A percentile compares a stretch with the other conserved stretches of the same genome.
Conservation (phyloP, 2,329 filamentous ascomycete species). For the Drechslerella dactyloides region DNA sequence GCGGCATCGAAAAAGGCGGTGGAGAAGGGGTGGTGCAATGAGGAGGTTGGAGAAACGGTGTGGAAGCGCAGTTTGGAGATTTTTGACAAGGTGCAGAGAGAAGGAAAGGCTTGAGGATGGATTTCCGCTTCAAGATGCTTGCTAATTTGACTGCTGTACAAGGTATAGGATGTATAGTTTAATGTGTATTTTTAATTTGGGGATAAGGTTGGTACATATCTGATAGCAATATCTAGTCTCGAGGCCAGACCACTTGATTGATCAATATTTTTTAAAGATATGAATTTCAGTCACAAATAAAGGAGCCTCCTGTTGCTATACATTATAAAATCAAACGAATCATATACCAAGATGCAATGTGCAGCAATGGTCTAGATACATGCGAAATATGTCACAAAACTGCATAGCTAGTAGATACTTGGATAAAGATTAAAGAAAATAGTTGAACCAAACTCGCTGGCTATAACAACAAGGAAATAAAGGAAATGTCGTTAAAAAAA, state of each 20-base stretch:
- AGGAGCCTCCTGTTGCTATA: neutral
- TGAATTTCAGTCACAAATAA: too few species aligned
- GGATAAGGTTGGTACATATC: neutral
- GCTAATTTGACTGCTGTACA: too few species aligned
- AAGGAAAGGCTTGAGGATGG: constrained; percentile 27
- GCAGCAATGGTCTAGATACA: constrained; percentile 40
- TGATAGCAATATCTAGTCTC: neutral
- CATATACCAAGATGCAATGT: constrained; percentile 5
- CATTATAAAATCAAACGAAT: neutral
- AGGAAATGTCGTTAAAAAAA: constrained; percentile 15
- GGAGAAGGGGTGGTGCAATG: constrained; percentile 28
- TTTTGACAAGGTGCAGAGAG: constrained; percentile 41
- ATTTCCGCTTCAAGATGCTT: too few species aligned
- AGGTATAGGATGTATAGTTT: neutral
- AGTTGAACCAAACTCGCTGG: constrained; percentile 9
- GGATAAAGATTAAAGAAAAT: constrained; percentile 14
- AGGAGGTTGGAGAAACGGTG: constrained; percentile 49
- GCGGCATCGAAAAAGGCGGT: constrained; percentile 24
- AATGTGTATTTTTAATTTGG: neutral
- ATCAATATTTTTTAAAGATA: too few species aligned
- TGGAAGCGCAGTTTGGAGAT: constrained; percentile 51
- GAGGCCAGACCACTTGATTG: too few species aligned
- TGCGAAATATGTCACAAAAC: constrained; percentile 12
- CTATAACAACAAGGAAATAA: constrained; percentile 8
- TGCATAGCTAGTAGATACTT: constrained; percentile 12